Base-by-base conservation (phyloP, 345 rosid genomes). In the Linum tenue region DNA sequence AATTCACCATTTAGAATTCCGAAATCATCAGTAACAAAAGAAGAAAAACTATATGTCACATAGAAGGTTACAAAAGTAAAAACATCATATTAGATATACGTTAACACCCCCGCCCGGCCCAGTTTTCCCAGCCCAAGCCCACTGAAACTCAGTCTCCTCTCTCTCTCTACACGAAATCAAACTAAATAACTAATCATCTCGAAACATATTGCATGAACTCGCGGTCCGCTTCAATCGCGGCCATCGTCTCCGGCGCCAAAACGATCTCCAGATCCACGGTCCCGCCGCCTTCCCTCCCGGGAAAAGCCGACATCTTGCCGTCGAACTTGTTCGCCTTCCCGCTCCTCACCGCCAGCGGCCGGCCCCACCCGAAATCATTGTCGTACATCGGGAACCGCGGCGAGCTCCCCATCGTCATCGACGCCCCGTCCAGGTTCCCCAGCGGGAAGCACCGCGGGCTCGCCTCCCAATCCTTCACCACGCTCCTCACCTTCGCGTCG, bases 261-360 rank as follows among this genome's bases (percentile, higher is more conserved):
- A 94, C 66, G 39, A 94, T 96, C 73, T 94, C 99, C 39, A 90
- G 83, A 77, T 90, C 99, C 0, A 90, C 88, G 31, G 73, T 86
- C 0, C 97, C 95, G 37, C 82, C 81, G 2, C 95, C 96, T 38
- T 80, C 92, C 39, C 87, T 71, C 55, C 99, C 99, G 0, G 98
- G 99, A 66, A 90, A 94, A 14, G 97, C 99, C 36, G 96, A 94
- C 64, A 94, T 90, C 84, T 94, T 94, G 15, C 99, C 99, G 66
- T 94, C 99, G 6, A 94, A 94, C 56, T 94, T 94, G 63, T 94
- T 94, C 3, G 95, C 86, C 63, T 75, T 68, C 0, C 99, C 99
- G 65, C 99, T 90, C 76, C 97, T 75, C 0, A 94, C 78, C 0
- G 96, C 99, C 80, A 90, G 39, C 0, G 99, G 99, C 66, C 79